Evolutionary conservation across 495 filamentous ascomycete genomes (phyloP).

Genomic region (Talaromyces nanjingensis): DNA sequence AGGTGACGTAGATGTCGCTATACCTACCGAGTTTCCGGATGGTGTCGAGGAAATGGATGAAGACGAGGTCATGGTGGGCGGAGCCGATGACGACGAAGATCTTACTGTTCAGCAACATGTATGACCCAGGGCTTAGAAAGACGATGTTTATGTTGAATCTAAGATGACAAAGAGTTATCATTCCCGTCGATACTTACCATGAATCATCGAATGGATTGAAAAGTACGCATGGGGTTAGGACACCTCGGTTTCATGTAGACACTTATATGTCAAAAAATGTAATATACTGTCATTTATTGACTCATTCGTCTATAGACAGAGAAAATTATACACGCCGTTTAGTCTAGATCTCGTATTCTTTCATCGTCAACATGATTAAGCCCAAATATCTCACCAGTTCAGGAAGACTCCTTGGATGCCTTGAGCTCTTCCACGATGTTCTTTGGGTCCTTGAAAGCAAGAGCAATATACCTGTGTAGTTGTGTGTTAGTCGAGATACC

Average conservation of each 20-base stretch:
- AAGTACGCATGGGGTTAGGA: no score
- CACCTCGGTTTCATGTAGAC: no score
- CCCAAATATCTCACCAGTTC: not conserved
- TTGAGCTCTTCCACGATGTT: conserved; percentile 50
- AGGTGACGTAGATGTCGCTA: conserved; percentile 31
- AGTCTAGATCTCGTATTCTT: not conserved
- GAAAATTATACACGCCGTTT: not conserved
- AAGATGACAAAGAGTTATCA: no score
- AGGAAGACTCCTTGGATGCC: conserved; percentile 7
- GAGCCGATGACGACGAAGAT: conserved; percentile 23
- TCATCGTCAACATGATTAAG: not conserved
- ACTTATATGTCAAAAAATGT: not conserved
- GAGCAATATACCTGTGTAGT: conserved; percentile 43
- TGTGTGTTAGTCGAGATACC: not conserved
- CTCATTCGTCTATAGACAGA: conserved; percentile 1
- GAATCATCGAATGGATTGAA: no score
- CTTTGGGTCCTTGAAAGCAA: conserved; percentile 53
- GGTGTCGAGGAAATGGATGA: conserved; percentile 39
- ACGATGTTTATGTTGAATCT: no score
- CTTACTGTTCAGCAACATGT: conserved; percentile 9
- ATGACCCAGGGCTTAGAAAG: not conserved
- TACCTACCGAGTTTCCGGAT: conserved; percentile 25
- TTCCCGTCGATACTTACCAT: no score
- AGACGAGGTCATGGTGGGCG: conserved; percentile 33
- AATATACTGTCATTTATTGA: not conserved